Percentiles rank a stretch among this genome's conserved stretches.
Conservation (phyloP, 2,329 filamentous ascomycete species). For the Juglanconis juglandina region DNA sequence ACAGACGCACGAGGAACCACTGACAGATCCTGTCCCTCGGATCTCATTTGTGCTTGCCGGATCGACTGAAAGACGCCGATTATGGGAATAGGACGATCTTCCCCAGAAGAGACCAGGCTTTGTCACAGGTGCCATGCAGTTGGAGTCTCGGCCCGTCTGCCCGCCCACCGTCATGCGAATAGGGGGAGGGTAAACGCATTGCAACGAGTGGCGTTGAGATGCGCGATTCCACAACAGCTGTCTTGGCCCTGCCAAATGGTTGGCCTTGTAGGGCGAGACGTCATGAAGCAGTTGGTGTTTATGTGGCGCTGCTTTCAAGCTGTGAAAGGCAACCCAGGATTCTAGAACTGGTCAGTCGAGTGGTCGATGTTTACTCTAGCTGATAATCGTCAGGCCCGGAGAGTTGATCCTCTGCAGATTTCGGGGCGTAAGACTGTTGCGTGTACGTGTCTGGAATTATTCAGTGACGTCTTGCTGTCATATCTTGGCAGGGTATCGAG, state of each 20-base stretch:
- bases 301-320: not conserved
- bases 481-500: no score
- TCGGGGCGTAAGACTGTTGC: no score
- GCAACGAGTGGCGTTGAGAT: not conserved
- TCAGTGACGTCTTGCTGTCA: no score
- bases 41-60: not conserved
- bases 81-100: not conserved
- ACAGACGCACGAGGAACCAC: not conserved
- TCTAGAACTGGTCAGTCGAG: no score
- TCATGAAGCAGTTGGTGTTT: not conserved
- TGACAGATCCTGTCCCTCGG: not conserved
- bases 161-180: not conserved
- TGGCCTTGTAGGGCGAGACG: not conserved
- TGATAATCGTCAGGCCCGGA: no score
- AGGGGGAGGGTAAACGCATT: not conserved
- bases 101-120: not conserved
- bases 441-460: no score
- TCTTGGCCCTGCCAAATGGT: not conserved
- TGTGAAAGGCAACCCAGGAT: no score
- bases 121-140: not conserved
- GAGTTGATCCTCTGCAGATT: no score
- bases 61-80: not conserved
- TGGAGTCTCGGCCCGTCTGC: slow-evolving; percentile 3
- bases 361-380: no score
- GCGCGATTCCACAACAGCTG: not conserved